Base-by-base conservation (phyloP, 345 rosid genomes). In the Eucalyptus tenuipes region DNA sequence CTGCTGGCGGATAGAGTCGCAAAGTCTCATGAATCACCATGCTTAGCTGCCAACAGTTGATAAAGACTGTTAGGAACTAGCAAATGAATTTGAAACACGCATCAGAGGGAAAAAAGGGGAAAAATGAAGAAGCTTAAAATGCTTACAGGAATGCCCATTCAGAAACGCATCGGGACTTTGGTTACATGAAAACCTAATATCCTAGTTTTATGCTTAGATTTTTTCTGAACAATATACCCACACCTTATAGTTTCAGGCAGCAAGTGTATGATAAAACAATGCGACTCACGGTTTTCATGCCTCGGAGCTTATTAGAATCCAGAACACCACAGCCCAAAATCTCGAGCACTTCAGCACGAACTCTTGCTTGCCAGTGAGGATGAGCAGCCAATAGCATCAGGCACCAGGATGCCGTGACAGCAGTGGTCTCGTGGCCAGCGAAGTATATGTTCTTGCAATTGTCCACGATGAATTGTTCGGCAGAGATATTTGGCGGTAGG, bases 391-490 rank as follows among this genome's bases (percentile, higher is more conserved):
- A 86, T 79, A 93, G 48, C 89, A 94, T 88, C 85, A 90, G 48
- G 47, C 87, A 71, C 95, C 95, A 93, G 4, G 94, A 90, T 24
- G 90, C 86, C 5, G 94, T 55, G 55, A 79, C 81, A 29, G 95
- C 90, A 25, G 94, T 88, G 64, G 95, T 93, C 88, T 91, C 95
- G 22, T 91, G 91, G 20, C 95, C 96, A 27, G 97, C 94, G 40
- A 93, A 93, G 91, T 92, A 95, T 16, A 93, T 89, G 37, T 85
- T 92, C 87, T 92, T 93, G 92, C 96, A 95, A 59, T 94, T 94
- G 49, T 94, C 95, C 47, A 93, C 91, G 25, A 92, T 88, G 88
- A 90, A 93, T 88, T 88, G 91, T 80, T 90, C 88, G 3, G 22
- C 81, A 10, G 92, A 91, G 71, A 91, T 40, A 31, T 82, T 37